Conservation (phyloP, 2,329 filamentous ascomycete genomes). For the Dichotomopilus funicola region DNA sequence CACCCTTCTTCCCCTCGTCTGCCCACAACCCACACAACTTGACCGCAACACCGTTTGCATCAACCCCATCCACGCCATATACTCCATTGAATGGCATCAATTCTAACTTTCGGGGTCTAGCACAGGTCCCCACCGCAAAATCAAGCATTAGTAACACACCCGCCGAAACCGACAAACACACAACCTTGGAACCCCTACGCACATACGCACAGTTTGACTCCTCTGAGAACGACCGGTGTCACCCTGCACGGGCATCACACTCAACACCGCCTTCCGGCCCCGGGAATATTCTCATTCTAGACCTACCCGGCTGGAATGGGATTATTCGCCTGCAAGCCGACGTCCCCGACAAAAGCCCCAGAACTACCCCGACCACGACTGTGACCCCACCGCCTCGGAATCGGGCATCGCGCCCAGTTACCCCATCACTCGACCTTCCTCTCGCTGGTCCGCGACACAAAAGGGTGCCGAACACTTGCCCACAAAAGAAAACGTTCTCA, state of each 20-base stretch:
- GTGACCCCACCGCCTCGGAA: conserved; percentile 14
- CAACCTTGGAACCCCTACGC: conserved; percentile 3
- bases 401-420: too few relatives aligned
- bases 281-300: conserved; percentile 11
- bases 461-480: conserved; percentile 1
- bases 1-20: background rate
- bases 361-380: conserved; percentile 12
- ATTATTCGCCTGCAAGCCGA: conserved; percentile 27
- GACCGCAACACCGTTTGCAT: background rate
- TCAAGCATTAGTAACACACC: background rate
- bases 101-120: conserved; percentile 7
- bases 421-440: conserved; percentile 24
- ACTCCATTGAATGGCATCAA: background rate
- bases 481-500: conserved; percentile 24
- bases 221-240: conserved; percentile 11
- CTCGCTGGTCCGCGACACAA: conserved; percentile 16
- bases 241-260: conserved; percentile 1
- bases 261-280: conserved; percentile 1
- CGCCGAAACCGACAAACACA: background rate
- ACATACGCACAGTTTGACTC: conserved; percentile 6
- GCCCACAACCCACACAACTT: background rate
- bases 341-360: conserved; percentile 22
- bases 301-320: conserved; percentile 26
- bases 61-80: background rate
- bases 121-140: conserved; percentile 7